These are phyloP conservation scores for Eragrostis tef DNA, from an alignment of 202 grass and related monocot species.

Conservation along the genomic window DNA sequence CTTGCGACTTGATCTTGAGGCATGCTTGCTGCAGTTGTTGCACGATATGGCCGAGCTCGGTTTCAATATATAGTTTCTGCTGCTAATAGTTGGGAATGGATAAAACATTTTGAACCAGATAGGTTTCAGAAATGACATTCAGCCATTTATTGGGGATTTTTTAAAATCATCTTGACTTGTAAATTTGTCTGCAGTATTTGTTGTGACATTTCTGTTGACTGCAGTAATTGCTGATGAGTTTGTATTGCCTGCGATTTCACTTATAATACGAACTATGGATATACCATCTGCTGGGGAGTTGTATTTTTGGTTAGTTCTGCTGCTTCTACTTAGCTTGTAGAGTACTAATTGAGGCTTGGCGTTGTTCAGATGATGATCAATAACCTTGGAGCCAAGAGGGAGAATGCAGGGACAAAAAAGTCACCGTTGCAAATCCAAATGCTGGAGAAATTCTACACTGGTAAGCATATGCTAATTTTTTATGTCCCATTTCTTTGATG, in stretches of 20 bases:
- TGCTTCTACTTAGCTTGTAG: constrained; percentile 8
- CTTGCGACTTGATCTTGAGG: background rate
- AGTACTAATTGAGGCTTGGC: constrained; percentile 34
- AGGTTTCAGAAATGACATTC: background rate
- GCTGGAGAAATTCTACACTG: constrained; percentile 77
- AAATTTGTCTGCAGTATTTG: background rate
- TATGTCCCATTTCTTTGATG: background rate
- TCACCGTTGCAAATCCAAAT: constrained; percentile 69
- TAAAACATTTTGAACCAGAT: background rate
- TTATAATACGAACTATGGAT: background rate
- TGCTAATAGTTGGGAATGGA: background rate
- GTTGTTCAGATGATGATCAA: constrained; percentile 51
- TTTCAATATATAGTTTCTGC: background rate
- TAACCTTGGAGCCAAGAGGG: constrained; percentile 44
- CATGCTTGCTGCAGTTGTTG: background rate
- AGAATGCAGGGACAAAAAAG: constrained; percentile 67
- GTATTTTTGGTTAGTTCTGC: constrained; percentile 1
- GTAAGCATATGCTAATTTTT: constrained; percentile 46
- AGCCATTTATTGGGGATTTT: background rate
- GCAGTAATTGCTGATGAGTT: constrained; percentile 17
- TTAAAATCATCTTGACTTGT: background rate
- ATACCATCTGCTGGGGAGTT: background rate
- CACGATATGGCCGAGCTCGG: background rate
- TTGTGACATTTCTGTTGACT: background rate
- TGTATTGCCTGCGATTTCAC: background rate